These are phyloP conservation scores for Diddensiella caesifluorescens DNA, from an alignment of 805 yeast species.

Conservation along the genomic window DNA sequence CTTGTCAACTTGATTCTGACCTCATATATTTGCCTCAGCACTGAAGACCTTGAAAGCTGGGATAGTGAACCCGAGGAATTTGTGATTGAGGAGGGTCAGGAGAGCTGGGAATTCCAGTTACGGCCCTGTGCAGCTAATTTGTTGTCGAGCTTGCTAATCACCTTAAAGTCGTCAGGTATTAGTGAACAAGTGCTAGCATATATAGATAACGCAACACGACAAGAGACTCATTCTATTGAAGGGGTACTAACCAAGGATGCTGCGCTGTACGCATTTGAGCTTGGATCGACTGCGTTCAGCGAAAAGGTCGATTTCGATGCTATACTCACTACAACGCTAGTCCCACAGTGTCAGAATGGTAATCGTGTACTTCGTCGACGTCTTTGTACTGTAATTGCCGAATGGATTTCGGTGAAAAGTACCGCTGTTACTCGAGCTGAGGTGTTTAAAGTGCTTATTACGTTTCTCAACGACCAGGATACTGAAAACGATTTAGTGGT, in stretches of 20 bases:
- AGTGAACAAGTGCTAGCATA: conserved; percentile 37
- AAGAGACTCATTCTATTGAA: conserved; percentile 33
- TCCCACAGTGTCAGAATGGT: conserved; percentile 56
- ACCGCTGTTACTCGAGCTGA: conserved; percentile 50
- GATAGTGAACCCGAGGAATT: conserved; percentile 85
- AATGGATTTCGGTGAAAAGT: conserved; percentile 72
- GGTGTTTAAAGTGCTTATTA: conserved; percentile 54
- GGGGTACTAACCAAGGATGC: conserved; percentile 72
- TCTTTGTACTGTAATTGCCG: conserved; percentile 66
- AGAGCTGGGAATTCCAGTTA: conserved; percentile 70
- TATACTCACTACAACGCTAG: conserved; percentile 50
- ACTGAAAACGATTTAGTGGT: conserved; percentile 71
- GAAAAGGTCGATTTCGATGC: conserved; percentile 65
- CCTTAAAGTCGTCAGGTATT: conserved; percentile 33
- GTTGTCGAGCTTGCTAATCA: conserved; percentile 64
- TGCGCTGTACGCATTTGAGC: conserved; percentile 74
- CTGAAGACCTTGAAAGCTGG: conserved; percentile 80
- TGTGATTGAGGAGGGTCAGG: conserved; percentile 61
- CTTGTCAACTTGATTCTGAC: conserved; percentile 63
- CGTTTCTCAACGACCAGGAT: conserved; percentile 43
- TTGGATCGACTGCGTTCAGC: conserved; percentile 61
- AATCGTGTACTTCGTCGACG: conserved; percentile 67
- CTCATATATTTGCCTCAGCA: conserved; percentile 69
- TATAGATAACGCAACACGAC: conserved; percentile 40
- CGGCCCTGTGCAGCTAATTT: conserved; percentile 84